Base-by-base conservation (phyloP, 805 yeast genomes). In the Saturnispora diversa region DNA sequence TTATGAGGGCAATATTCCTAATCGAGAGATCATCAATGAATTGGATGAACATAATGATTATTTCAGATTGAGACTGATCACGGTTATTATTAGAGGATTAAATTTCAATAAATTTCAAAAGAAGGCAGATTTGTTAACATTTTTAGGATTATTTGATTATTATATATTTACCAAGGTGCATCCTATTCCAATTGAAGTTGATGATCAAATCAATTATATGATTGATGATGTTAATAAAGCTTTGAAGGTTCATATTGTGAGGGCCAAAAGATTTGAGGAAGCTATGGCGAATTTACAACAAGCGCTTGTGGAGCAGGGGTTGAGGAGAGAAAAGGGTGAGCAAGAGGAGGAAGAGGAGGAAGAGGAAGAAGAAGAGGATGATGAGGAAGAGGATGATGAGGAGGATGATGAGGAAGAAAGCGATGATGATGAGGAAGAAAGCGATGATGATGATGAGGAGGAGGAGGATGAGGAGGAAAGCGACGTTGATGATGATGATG, bases 11-110 rank as follows among this genome's bases (percentile, higher is more conserved):
- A 74, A 74, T 39, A 69, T 69, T 37, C 88, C 94, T 1, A 58
- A 53, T 8, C 69, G 70, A 6, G 64, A 62, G 17, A 47, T 42
- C 4, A 30, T 53, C 3, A 62, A 67, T 23, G 70, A 62, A 13
- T 38, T 70, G n/a, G 96, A 87, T 59, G 62, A 62, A 10, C 77
- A 80, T 0, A 72, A 77, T 49, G 78, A 84, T 50, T 84, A 78
- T 53, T 84, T 85, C 58, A 68, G 95, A 43, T 63, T 85, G 27
- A 76, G 75, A 29, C 59, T 87, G 53, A 58, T 73, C 15, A 53
- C 72, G 21, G 55, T 66, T 0, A 53, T 75, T 5, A 51, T 80
- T 15, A 57, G 58, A n/a, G 57, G 55, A 8, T 32, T 64, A 6
- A 37, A 44, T 11, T 17, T 43, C 2, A 24, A 31, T 6, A 21